phyloP scores from a whole-genome alignment of 192 early-diverging fungal species.

The Coemansia sp. region DNA sequence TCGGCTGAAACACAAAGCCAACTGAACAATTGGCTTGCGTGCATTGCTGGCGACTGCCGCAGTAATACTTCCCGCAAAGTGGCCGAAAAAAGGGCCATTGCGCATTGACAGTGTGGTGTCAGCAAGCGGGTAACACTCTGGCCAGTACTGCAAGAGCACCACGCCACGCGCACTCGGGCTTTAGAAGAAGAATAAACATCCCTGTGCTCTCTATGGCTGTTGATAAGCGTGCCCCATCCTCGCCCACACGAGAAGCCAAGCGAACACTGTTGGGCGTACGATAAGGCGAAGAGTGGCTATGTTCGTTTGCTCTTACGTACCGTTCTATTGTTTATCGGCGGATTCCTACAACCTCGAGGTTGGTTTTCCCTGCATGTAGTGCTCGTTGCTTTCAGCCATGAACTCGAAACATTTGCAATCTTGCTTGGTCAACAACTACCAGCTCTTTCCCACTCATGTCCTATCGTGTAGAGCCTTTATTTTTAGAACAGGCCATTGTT shows the following conservation, averaged over 20 bases:
- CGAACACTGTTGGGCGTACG: not conserved
- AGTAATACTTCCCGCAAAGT: no score
- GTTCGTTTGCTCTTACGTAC: not conserved
- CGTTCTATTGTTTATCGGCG: not conserved
- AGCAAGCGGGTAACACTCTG: no score
- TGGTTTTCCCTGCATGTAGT: conserved; percentile 55
- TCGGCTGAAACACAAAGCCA: no score
- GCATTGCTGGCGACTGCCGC: no score
- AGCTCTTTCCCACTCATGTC: not conserved
- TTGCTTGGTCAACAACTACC: not conserved
- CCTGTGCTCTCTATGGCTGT: no score
- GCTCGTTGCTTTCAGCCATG: conserved; percentile 7
- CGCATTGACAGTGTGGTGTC: no score
- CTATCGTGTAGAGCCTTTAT: not conserved
- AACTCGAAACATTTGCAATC: not conserved
- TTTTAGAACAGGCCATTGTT: conserved; percentile 13
- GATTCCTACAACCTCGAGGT: conserved; percentile 14
- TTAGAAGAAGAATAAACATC: not conserved
- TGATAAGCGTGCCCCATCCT: not conserved
- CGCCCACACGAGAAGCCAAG: not conserved
- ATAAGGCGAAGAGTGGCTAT: not conserved
- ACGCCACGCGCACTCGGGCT: not conserved
- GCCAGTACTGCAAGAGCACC: no score
- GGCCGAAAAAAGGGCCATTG: no score
- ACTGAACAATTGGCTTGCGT: no score